Evolutionary conservation across 2,329 filamentous ascomycete species (phyloP).

Genomic region (Chaetoscypha palmicola): DNA sequence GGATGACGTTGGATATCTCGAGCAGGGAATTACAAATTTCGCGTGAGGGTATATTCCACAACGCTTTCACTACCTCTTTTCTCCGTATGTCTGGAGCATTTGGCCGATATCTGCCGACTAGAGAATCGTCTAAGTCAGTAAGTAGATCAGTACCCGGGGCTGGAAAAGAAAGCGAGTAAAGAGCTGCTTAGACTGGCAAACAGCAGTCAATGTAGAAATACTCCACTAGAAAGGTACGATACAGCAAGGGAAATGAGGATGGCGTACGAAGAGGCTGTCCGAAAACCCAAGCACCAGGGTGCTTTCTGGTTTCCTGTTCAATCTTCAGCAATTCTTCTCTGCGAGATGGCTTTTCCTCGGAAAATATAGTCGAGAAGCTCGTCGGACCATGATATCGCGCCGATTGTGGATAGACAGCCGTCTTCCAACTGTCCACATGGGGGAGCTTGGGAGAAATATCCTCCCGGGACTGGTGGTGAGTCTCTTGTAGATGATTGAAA

Average conservation of each 20-base stretch:
- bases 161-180: too few species aligned
- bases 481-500: neutral
- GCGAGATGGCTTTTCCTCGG: conserved; percentile 17
- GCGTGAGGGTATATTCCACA: conserved; percentile 23
- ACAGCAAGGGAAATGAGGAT: too few species aligned
- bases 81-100: conserved; percentile 17
- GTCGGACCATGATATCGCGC: conserved; percentile 25
- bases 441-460: neutral
- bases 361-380: conserved; percentile 26
- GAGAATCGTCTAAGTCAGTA: conserved; percentile 2
- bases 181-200: neutral
- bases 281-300: conserved; percentile 24
- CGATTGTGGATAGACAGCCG: conserved; percentile 18
- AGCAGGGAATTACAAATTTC: conserved; percentile 22
- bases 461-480: neutral
- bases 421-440: conserved; percentile 15
- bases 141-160: neutral
- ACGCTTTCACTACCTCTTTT: conserved; percentile 20
- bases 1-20: conserved; percentile 5
- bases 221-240: too few species aligned
- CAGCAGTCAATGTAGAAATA: too few species aligned
- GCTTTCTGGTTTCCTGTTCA: conserved; percentile 21
- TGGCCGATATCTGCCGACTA: conserved; percentile 19
- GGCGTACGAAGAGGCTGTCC: conserved; percentile 19
- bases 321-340: conserved; percentile 21